A percentile compares a stretch with the other conserved stretches of the same genome.
These are phyloP conservation scores for Glaciozyma antarctica DNA, from an alignment of 768 basidiomycete species.

Conservation along the genomic window DNA sequence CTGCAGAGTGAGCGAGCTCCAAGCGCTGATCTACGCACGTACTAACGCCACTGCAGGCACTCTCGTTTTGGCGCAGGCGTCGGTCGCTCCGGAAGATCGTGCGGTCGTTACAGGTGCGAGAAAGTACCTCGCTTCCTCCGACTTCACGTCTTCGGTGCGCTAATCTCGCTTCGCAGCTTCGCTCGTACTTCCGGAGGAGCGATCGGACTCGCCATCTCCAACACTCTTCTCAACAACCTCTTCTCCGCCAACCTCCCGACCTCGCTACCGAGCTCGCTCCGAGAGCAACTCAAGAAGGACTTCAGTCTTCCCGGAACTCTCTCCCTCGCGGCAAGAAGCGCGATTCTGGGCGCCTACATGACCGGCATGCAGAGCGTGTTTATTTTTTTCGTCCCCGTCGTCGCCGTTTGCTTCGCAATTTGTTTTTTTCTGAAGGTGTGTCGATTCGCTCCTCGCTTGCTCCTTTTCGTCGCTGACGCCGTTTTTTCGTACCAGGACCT, in stretches of 20 bases:
- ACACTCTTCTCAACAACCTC: slow-evolving; percentile 37
- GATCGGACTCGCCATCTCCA: slow-evolving; percentile 37
- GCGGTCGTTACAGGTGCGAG: slow-evolving; percentile 36
- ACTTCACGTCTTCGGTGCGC: no score
- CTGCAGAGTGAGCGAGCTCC: slow-evolving; percentile 33
- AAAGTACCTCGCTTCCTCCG: no score
- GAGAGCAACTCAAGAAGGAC: slow-evolving; percentile 6
- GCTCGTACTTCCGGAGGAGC: slow-evolving; percentile 38
- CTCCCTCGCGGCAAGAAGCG: not conserved
- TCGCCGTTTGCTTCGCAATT: slow-evolving; percentile 28
- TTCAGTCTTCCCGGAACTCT: slow-evolving; percentile 10
- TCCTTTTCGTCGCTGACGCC: not conserved
- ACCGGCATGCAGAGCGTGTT: slow-evolving; percentile 33
- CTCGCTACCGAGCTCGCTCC: slow-evolving; percentile 9
- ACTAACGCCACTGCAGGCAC: slow-evolving; percentile 1
- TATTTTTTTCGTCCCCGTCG: slow-evolving; percentile 32
- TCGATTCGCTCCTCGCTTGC: not conserved
- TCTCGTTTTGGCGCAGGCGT: slow-evolving; percentile 35
- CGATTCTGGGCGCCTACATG: slow-evolving; percentile 31
- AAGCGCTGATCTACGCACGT: no score
- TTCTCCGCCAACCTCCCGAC: slow-evolving; percentile 16
- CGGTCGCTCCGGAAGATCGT: slow-evolving; percentile 32
- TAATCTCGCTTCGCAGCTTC: slow-evolving; percentile 27
- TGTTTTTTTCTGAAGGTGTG: slow-evolving; percentile 32
- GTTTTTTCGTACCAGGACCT: slow-evolving; percentile 4